Evolutionary conservation across 768 basidiomycete genomes (phyloP), one percentile per base, ranked within the genome.

Genomic region (Tricholomella constricta): DNA sequence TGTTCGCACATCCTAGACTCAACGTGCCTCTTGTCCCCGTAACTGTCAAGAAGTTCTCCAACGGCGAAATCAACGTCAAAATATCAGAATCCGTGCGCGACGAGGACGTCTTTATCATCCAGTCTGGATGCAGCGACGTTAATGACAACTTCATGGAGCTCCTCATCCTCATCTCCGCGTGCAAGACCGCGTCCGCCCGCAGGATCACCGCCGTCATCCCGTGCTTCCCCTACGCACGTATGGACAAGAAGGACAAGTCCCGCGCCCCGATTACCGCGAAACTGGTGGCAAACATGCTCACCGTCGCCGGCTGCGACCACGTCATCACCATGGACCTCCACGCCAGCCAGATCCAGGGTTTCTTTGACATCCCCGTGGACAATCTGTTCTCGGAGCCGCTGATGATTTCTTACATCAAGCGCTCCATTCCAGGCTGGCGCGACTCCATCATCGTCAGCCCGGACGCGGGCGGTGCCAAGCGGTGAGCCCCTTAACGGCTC

Each of bases 291-390:
- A 98, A 97, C 71, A 98, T 98, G 96, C 78, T 99, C 54, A 88
- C 85, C 38, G 91, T 97, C 42, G 95, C 97, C 8, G 96, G 96
- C 20, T 97, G 94, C 67, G 96, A 98, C 72, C 96, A 98, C 66
- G 89, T 99, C 64, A 98, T 99, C 61, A 98, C 96, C n/a, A 96
- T 98, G 89, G 95, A 98, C 69, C 76, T 98, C 45, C 96, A 98
- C 65, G 95, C 96, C 36, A 90, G 89, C 63, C 96, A 98, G 75
- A 98, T 98, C 55, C 96, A 98, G 67, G 96, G 96, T 6, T 98
- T 98, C 78, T 98, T 98, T 69, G 94, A 98, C 69, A 93, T 98
- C 59, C 96, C 96, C 8, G 95, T 97, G 23, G 96, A 98, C 75
- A 98, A 98, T 69, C 78, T 98, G 40, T 98, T 89, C 75, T 94